A percentile compares a stretch with the other conserved stretches of the same genome.
These are phyloP conservation scores for Trypanosoma rangeli DNA, from an alignment of 208 protist genomes.

Conservation along the genomic window DNA sequence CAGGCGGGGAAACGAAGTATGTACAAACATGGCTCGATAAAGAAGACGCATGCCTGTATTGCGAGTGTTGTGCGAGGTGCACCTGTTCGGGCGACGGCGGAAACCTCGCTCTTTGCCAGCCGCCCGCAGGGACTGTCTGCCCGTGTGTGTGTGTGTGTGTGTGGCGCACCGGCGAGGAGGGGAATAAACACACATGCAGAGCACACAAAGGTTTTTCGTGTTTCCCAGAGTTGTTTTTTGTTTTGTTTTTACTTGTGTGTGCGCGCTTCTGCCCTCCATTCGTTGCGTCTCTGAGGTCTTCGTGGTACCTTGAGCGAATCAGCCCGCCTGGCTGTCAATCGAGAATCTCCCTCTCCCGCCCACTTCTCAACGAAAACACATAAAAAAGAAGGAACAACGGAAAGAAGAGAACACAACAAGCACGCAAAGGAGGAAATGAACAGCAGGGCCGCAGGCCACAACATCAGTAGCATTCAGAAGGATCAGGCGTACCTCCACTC, in stretches of 20 bases:
- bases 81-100: too few relatives aligned
- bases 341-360: not conserved
- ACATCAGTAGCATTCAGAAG: constrained; percentile 33
- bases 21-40: too few relatives aligned
- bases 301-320: not conserved
- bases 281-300: not conserved
- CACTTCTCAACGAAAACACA: not conserved
- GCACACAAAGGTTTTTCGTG: not conserved
- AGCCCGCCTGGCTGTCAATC: not conserved
- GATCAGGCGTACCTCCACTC: constrained; percentile 62
- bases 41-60: too few relatives aligned
- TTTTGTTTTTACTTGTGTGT: not conserved
- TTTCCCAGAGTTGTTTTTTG: not conserved
- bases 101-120: too few relatives aligned
- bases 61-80: too few relatives aligned
- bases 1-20: not conserved
- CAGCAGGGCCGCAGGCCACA: not conserved
- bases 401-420: constrained; percentile 14
- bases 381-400: not conserved
- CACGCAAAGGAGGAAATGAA: not conserved
- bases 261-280: not conserved
- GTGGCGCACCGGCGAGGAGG: too few relatives aligned
- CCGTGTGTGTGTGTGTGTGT: too few relatives aligned
- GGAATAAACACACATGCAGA: not conserved
- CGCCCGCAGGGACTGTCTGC: too few relatives aligned